These are phyloP conservation scores for Lipomyces lipofer DNA, from an alignment of 805 yeast genomes.

Conservation along the genomic window DNA sequence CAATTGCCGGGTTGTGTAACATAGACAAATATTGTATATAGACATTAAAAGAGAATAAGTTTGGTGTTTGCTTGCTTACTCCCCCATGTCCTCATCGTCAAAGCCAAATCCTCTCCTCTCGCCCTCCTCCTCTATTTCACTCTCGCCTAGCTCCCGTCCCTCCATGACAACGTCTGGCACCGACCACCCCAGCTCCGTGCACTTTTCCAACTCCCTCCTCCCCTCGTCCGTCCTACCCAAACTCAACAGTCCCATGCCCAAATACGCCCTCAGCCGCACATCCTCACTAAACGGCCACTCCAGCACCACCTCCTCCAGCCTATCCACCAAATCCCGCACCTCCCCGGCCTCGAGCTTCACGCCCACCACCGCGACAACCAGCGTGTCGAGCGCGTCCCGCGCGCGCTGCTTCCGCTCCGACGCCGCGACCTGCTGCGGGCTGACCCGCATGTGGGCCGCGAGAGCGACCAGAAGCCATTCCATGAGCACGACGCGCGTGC, in stretches of 20 bases:
- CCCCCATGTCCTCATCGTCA: not conserved
- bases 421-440: constrained; percentile 2
- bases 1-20: not conserved
- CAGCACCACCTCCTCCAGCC: constrained; percentile 21
- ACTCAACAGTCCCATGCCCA: constrained; percentile 19
- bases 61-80: no score
- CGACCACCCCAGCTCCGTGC: constrained; percentile 14
- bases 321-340: constrained; percentile 8
- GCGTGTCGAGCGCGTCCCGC: constrained; percentile 7
- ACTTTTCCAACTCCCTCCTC: constrained; percentile 6
- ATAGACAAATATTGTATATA: not conserved
- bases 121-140: constrained; percentile 1
- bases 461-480: constrained; percentile 27
- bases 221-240: constrained; percentile 14
- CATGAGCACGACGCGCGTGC: not conserved
- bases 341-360: constrained; percentile 5
- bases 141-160: not conserved
- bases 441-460: constrained; percentile 5
- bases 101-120: not conserved
- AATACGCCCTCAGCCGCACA: constrained; percentile 12
- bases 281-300: constrained; percentile 29
- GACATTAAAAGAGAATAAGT: no score
- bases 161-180: constrained; percentile 5
- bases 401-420: constrained; percentile 3
- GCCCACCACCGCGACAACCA: constrained; percentile 8